These are phyloP conservation scores for Chalciporus piperatoides DNA, from an alignment of 1,284 basidiomycete species.

Conservation along the genomic window DNA sequence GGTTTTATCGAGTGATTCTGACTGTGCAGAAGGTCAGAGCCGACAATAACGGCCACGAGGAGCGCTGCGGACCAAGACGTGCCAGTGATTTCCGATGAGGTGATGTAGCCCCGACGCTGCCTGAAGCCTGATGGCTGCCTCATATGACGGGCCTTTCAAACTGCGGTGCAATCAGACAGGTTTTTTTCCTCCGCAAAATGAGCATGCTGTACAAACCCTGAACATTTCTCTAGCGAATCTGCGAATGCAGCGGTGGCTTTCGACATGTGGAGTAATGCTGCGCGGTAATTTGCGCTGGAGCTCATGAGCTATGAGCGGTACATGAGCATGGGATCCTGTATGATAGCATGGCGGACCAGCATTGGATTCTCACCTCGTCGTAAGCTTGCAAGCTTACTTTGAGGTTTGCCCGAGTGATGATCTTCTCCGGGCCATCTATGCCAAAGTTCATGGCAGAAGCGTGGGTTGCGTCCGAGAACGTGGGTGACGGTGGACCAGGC, in stretches of 20 bases:
- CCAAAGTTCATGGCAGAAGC: slow-evolving; percentile 72
- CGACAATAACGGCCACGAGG: slow-evolving; percentile 1
- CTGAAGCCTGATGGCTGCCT: slow-evolving; percentile 72
- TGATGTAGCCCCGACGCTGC: slow-evolving; percentile 89
- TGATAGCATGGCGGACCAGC: not conserved
- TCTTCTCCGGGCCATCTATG: slow-evolving; percentile 66
- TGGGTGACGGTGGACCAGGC: slow-evolving; percentile 70
- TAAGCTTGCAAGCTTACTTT: slow-evolving; percentile 76
- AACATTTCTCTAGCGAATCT: slow-evolving; percentile 79
- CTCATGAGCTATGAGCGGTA: slow-evolving; percentile 59
- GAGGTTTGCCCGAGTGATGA: slow-evolving; percentile 79
- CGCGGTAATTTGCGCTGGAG: slow-evolving; percentile 79
- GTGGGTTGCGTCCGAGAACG: slow-evolving; percentile 78
- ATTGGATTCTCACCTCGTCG: slow-evolving; percentile 58
- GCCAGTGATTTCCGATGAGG: slow-evolving; percentile 90
- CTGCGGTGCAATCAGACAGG: slow-evolving; percentile 36
- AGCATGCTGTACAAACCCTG: slow-evolving; percentile 52
- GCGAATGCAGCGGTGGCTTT: slow-evolving; percentile 85
- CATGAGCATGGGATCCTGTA: slow-evolving; percentile 16
- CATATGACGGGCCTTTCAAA: slow-evolving; percentile 76
- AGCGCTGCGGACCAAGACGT: slow-evolving; percentile 64
- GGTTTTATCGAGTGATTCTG: slow-evolving; percentile 83
- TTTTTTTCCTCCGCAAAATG: not conserved
- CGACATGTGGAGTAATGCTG: slow-evolving; percentile 80
- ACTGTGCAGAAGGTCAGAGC: slow-evolving; percentile 39